Conservation (phyloP, 2,329 filamentous ascomycete species). For the Aspergillus amoenus region DNA sequence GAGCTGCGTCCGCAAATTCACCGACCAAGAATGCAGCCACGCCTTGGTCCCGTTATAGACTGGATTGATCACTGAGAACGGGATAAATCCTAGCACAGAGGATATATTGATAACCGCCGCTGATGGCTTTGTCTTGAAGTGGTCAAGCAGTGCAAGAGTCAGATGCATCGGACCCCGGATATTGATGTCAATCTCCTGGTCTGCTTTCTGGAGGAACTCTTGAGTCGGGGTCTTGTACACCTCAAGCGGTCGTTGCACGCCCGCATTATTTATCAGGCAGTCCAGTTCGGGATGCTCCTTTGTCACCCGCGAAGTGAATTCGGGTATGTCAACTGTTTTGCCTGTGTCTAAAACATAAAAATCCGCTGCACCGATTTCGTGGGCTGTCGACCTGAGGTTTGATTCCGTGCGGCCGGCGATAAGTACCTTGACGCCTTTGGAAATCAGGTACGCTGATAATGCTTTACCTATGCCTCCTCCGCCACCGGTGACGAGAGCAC, state of each 20-base stretch:
- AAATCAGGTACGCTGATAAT: slow-evolving; percentile 22
- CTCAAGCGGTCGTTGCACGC: slow-evolving; percentile 56
- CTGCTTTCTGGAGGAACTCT: slow-evolving; percentile 48
- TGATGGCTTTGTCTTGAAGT: slow-evolving; percentile 43
- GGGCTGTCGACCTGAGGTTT: slow-evolving; percentile 47
- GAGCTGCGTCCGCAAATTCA: slow-evolving; percentile 56
- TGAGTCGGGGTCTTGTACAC: slow-evolving; percentile 36
- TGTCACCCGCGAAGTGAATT: slow-evolving; percentile 48
- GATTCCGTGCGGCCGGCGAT: slow-evolving; percentile 47
- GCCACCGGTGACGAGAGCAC: slow-evolving; percentile 33
- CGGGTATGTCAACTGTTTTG: slow-evolving; percentile 37
- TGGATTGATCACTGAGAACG: slow-evolving; percentile 55
- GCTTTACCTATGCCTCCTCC: slow-evolving; percentile 28
- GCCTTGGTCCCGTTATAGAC: slow-evolving; percentile 62
- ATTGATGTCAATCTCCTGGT: slow-evolving; percentile 60
- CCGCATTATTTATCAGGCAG: slow-evolving; percentile 61
- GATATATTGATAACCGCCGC: slow-evolving; percentile 56
- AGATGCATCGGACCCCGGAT: slow-evolving; percentile 60
- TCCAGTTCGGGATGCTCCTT: slow-evolving; percentile 55
- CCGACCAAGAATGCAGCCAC: slow-evolving; percentile 57
- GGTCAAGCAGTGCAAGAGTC: slow-evolving; percentile 48
- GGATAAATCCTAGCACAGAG: slow-evolving; percentile 54
- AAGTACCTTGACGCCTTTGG: slow-evolving; percentile 26
- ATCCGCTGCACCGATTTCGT: slow-evolving; percentile 46
- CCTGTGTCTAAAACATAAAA: slow-evolving; percentile 58